phyloP scores from a whole-genome alignment of 345 rosid species.

The Euphorbia pulcherrima region DNA sequence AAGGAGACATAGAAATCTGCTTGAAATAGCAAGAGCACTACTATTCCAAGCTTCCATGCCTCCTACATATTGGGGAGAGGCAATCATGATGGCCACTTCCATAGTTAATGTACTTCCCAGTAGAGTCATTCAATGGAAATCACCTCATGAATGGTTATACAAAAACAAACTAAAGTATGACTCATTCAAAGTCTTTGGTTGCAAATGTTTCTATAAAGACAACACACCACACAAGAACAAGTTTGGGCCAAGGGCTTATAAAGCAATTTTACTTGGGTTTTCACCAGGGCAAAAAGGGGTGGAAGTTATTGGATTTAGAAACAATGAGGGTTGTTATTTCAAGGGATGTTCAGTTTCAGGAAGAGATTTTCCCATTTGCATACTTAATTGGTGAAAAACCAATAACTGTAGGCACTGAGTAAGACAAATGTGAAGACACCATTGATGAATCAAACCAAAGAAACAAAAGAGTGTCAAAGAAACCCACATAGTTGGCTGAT shows the following conservation, averaged over 20 bases:
- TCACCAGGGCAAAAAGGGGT: neutral
- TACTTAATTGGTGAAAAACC: neutral
- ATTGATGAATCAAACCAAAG: too few species aligned
- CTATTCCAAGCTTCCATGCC: neutral
- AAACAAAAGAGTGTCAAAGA: too few species aligned
- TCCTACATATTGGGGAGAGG: neutral
- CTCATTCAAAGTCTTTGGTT: neutral
- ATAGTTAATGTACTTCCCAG: neutral
- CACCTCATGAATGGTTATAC: neutral
- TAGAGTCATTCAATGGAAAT: neutral
- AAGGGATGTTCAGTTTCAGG: neutral
- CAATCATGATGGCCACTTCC: neutral
- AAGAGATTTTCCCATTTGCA: neutral
- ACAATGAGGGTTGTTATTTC: neutral
- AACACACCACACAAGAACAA: neutral
- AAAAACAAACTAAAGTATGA: neutral
- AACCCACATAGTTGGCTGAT: too few species aligned
- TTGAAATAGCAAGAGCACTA: too few species aligned
- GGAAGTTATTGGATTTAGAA: too few species aligned
- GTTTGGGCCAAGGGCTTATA: neutral
- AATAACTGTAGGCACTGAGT: neutral
- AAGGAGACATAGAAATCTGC: too few species aligned
- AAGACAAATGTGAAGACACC: neutral
- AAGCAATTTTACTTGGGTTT: neutral
- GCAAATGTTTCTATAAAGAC: neutral